Evolutionary conservation across 352 stramenopile genomes (phyloP).

Genomic region (Phytophthora hibernalis): DNA sequence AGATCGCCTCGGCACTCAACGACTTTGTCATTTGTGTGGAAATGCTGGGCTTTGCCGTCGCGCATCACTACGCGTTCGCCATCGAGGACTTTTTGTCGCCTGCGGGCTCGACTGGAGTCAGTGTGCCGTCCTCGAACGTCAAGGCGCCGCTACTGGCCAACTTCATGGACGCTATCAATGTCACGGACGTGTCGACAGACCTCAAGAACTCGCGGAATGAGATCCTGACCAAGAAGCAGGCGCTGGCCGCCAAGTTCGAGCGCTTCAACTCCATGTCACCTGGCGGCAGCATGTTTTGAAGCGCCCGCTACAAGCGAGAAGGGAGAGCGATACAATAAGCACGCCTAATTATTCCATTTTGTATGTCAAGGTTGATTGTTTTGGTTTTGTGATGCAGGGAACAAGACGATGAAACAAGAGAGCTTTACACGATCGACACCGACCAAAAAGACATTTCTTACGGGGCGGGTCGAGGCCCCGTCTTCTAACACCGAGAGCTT

Average conservation of each 20-base stretch:
- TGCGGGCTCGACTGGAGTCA: conserved; percentile 33
- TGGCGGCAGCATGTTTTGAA: conserved; percentile 60
- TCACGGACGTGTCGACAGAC: conserved; percentile 88
- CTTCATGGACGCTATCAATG: conserved; percentile 92
- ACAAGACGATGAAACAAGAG: conserved; percentile 6
- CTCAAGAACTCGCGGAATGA: conserved; percentile 86
- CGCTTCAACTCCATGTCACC: conserved; percentile 73
- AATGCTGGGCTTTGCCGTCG: conserved; percentile 93
- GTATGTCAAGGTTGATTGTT: conserved; percentile 10
- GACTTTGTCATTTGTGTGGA: conserved; percentile 96
- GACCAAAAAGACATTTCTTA: conserved; percentile 44
- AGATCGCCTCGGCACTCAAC: conserved; percentile 91
- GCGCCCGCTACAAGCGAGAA: not conserved
- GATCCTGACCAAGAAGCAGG: conserved; percentile 91
- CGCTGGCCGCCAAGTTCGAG: conserved; percentile 85
- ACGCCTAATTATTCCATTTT: conserved; percentile 48
- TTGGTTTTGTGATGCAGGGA: not conserved
- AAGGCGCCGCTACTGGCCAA: conserved; percentile 87
- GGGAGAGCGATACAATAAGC: conserved; percentile 37
- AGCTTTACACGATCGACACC: conserved; percentile 21
- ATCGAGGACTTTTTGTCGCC: conserved; percentile 89
- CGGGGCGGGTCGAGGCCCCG: conserved; percentile 34
- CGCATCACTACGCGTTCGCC: conserved; percentile 93
- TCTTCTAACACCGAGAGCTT: conserved; percentile 50
- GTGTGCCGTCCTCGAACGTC: conserved; percentile 74